Base-by-base conservation (phyloP, 805 yeast species). In the Candida takata region DNA sequence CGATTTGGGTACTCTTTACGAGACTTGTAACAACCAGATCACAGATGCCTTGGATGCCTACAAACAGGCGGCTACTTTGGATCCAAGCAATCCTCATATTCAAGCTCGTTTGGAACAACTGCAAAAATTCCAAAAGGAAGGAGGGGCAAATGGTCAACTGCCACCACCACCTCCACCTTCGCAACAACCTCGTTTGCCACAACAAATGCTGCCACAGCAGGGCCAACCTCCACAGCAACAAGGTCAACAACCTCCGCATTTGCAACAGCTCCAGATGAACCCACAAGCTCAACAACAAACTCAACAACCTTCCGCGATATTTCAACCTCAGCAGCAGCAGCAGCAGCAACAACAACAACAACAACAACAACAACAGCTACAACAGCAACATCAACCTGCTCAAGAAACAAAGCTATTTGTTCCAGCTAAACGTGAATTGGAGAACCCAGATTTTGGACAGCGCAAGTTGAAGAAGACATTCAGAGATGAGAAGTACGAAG, bases 21-120 rank as follows among this genome's bases (percentile, higher is more conserved):
- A 92, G 62, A 86, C 97, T 24, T 92, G 98, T 65, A 92, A 88
- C 62, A 88, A 90, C 63, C 98, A 92, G 63, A 73, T 87, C 41
- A 74, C 80, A 41, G 98, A 92, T 58, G 98, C 98, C 1, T 66
- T 92, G 45, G 97, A 92, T 61, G 98, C 98, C 3, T 92, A 92
- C 57, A 84, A 84, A 52, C 92, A 95, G 45, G 98, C 98, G 5
- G 95, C 95, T 24, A 77, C 95, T 35, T 74, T 92, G 48, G 97
- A 92, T 55, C 97, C 97, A 28, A 83, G 77, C 44, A 90, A 92
- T 57, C 85, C 92, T 34, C 97, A 88, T 60, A 92, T 92, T 53
- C 87, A 86, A 64, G 88, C 90, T 32, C 76, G 98, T 49, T 72
- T 92, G 49, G 92, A 87, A 46, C 95, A 87, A 49, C 69, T 92